phyloP scores from a whole-genome alignment of 306 rosid species.

The Acacia melanoxylon region DNA sequence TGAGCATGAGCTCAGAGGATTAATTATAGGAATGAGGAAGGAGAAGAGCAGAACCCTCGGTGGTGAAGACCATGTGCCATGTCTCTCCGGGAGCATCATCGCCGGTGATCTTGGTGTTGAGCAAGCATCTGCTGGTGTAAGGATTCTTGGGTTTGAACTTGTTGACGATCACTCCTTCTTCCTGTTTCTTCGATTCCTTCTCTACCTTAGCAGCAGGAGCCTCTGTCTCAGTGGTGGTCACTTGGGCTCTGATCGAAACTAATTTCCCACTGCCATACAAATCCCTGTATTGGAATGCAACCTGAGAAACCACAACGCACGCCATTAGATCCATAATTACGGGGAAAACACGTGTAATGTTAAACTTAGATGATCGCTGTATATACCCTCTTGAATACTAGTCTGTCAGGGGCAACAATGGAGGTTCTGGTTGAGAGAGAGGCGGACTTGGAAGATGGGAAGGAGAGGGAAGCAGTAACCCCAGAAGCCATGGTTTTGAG shows the following conservation, averaged over 20 bases:
- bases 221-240: constrained; percentile 57
- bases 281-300: constrained; percentile 53
- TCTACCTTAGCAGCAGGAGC: constrained; percentile 81
- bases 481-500: constrained; percentile 75
- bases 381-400: constrained; percentile 64
- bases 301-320: constrained; percentile 42
- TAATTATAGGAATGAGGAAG: not conserved
- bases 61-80: constrained; percentile 98
- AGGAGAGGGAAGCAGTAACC: constrained; percentile 79
- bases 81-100: constrained; percentile 99
- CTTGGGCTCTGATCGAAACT: constrained; percentile 76
- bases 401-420: constrained; percentile 54
- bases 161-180: constrained; percentile 84
- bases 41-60: constrained; percentile 60
- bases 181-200: constrained; percentile 82
- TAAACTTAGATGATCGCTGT: not conserved
- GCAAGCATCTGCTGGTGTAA: constrained; percentile 71
- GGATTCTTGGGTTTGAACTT: constrained; percentile 85
- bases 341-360: not conserved
- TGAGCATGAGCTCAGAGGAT: not conserved
- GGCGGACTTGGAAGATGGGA: constrained; percentile 79
- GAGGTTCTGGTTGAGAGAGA: constrained; percentile 58
- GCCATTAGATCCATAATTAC: not conserved
- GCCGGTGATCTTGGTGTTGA: constrained; percentile 95
- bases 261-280: constrained; percentile 53